phyloP scores from a whole-genome alignment of 2,329 filamentous ascomycete genomes.

The Chaetomiaceae sp. region DNA sequence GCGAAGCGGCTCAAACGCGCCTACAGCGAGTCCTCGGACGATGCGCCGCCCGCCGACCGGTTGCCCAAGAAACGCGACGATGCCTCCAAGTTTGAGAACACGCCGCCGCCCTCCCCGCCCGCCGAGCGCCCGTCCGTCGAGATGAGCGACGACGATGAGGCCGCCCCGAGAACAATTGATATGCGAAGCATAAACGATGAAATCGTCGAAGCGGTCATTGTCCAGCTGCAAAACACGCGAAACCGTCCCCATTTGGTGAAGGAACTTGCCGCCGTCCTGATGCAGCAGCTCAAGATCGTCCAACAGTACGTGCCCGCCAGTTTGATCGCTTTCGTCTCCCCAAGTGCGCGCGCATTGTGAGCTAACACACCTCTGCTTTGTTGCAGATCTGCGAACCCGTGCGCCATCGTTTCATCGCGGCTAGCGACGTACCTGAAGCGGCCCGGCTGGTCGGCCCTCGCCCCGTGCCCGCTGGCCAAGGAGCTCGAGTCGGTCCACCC shows the following conservation, averaged over 20 bases:
- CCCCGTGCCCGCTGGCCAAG: constrained; percentile 85
- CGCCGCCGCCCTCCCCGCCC: constrained; percentile 71
- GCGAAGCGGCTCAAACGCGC: constrained; percentile 73
- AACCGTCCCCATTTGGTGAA: constrained; percentile 94
- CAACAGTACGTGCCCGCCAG: constrained; percentile 66
- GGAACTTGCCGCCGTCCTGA: constrained; percentile 77
- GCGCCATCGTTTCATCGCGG: constrained; percentile 89
- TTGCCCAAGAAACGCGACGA: constrained; percentile 29
- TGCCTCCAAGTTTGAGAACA: constrained; percentile 54
- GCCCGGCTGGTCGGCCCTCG: constrained; percentile 66
- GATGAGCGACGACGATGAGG: constrained; percentile 30
- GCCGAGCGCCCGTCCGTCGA: constrained; percentile 36
- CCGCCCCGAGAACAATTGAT: constrained; percentile 54
- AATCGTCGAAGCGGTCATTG: constrained; percentile 84
- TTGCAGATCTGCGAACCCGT: constrained; percentile 84
- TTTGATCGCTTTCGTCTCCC: constrained; percentile 5
- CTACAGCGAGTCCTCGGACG: constrained; percentile 46
- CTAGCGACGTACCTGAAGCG: constrained; percentile 87
- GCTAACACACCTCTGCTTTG: constrained; percentile 21
- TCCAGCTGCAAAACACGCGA: constrained; percentile 79
- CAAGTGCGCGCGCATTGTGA: not conserved
- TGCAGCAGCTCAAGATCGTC: constrained; percentile 70
- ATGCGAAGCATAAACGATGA: constrained; percentile 85
- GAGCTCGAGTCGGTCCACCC: constrained; percentile 89
- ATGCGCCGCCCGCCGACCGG: constrained; percentile 25